phyloP scores from a whole-genome alignment of 2,329 filamentous ascomycete genomes.

The Exophiala alcalophila region DNA sequence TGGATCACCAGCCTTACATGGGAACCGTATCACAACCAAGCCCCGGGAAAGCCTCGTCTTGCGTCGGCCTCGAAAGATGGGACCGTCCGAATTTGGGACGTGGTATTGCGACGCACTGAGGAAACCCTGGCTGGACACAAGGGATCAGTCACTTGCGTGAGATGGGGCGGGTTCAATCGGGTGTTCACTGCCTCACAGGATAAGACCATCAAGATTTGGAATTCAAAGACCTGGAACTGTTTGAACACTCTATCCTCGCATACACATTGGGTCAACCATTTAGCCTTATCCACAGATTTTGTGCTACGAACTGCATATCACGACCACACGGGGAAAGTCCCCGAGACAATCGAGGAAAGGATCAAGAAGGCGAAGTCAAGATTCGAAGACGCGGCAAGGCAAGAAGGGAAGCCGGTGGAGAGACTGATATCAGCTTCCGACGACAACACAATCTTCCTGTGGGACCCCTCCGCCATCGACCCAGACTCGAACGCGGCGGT shows the following conservation, averaged over 20 bases:
- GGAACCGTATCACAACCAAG: conserved; percentile 88
- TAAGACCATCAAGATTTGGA: conserved; percentile 90
- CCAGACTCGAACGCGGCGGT: conserved; percentile 50
- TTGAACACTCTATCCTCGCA: conserved; percentile 77
- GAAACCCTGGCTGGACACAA: conserved; percentile 85
- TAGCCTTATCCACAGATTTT: conserved; percentile 90
- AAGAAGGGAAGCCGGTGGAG: conserved; percentile 75
- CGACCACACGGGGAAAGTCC: conserved; percentile 73
- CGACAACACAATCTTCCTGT: conserved; percentile 94
- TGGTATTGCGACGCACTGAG: conserved; percentile 73
- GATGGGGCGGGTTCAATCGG: conserved; percentile 85
- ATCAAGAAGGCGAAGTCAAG: conserved; percentile 71
- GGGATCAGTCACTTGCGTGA: conserved; percentile 81
- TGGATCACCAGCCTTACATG: conserved; percentile 85
- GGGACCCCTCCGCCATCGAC: conserved; percentile 64
- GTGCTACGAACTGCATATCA: conserved; percentile 81
- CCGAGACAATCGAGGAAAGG: conserved; percentile 67
- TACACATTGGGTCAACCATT: conserved; percentile 92
- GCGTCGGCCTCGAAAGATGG: conserved; percentile 87
- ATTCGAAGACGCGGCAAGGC: conserved; percentile 79
- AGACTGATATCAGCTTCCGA: conserved; percentile 86
- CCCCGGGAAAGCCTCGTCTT: conserved; percentile 68
- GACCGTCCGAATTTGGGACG: conserved; percentile 83
- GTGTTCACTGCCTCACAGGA: conserved; percentile 87
- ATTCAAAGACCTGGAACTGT: conserved; percentile 72